A percentile compares a stretch with the other conserved stretches of the same genome.
These are phyloP conservation scores for Colletotrichum eremochloae DNA, from an alignment of 2,329 filamentous ascomycete genomes.

Conservation along the genomic window DNA sequence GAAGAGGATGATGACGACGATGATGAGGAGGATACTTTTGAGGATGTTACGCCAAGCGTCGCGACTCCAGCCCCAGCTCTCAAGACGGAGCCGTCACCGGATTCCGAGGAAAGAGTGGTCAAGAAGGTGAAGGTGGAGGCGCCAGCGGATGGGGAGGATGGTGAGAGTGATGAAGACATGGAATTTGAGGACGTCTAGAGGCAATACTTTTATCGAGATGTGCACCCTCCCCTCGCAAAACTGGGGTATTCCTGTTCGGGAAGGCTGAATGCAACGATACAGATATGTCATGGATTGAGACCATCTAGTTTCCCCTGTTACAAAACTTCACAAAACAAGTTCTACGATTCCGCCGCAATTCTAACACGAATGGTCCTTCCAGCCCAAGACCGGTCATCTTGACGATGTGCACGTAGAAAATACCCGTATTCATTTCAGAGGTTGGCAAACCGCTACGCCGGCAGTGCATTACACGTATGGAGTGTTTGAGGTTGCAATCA, in stretches of 20 bases:
- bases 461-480: neutral
- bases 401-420: too few relatives aligned
- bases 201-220: neutral
- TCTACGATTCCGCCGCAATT: neutral
- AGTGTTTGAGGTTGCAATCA: neutral
- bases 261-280: neutral
- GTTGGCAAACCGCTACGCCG: neutral
- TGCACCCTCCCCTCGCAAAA: neutral
- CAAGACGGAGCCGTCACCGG: conserved; percentile 53
- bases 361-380: neutral
- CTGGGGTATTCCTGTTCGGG: neutral
- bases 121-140: conserved; percentile 75
- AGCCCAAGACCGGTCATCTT: neutral
- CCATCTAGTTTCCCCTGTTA: neutral
- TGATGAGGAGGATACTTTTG: conserved; percentile 62
- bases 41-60: conserved; percentile 59
- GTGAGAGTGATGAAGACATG: conserved; percentile 65
- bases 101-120: conserved; percentile 59
- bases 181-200: conserved; percentile 70
- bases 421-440: too few relatives aligned
- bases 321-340: too few relatives aligned
- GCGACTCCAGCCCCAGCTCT: conserved; percentile 46
- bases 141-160: conserved; percentile 59
- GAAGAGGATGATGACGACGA: conserved; percentile 49
- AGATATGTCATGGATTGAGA: too few relatives aligned